Evolutionary conservation across 139 green algal genomes (phyloP), one percentile per base, ranked within the genome.

Genomic region (Tetratostichococcus sp.): DNA sequence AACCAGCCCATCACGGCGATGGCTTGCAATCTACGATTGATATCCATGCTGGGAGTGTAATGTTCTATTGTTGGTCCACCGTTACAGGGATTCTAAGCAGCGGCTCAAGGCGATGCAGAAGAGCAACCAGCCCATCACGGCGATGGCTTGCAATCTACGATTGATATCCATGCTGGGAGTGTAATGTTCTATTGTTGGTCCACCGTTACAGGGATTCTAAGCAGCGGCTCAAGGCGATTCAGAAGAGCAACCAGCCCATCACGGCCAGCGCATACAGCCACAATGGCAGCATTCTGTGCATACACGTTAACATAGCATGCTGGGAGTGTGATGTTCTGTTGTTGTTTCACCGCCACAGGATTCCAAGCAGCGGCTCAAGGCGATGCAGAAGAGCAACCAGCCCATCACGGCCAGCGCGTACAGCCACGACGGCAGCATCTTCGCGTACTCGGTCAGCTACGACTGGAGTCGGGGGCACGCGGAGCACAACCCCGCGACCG

Each of bases 331-430:
- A n/a, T n/a, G n/a, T n/a, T n/a, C n/a, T n/a, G n/a, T n/a, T n/a
- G n/a, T n/a, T n/a, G n/a, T n/a, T n/a, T n/a, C n/a, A n/a, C n/a
- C n/a, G n/a, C n/a, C 50, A 2, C 50, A 99, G 83, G 95, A 99
- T 81, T 85, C 33, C 75, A 99, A 99, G 87, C 95, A 98, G 85
- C 86, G 95, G 31, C 85, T 99, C 43, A 98, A 98, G 78, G 93
- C 90, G 22, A 91, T 97, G 89, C 43, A 76, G 23, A 91, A 89
- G 75, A 73, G 75, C 75, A 89, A 80, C 25, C 78, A 84, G 66
- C 90, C 95, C 26, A 98, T 99, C 80, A 77, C 92, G 3, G 94
- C 86, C 80, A 86, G 84, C 72, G 70, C 83, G 42, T 99, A 97
- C 87, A 98, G 93, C 83, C 43, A 75, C 16, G 93, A 97, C 67